Evolutionary conservation across 2,329 filamentous ascomycete species (phyloP).

Genomic region (Xylariaceae sp.): DNA sequence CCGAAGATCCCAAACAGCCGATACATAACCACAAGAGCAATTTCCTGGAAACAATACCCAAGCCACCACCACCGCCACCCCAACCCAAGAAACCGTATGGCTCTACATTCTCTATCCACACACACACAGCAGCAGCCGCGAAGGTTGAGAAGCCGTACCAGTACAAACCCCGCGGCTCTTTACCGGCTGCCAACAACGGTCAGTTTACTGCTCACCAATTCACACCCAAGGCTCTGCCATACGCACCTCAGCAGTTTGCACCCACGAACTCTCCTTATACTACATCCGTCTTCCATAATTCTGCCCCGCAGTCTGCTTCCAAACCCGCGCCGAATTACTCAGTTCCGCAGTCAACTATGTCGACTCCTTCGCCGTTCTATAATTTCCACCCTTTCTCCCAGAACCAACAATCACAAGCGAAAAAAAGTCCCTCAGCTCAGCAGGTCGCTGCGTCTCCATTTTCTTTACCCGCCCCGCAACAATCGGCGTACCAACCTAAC

Average conservation of each 20-base stretch:
- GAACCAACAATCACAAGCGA: conserved; percentile 6
- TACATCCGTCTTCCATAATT: conserved; percentile 9
- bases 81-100: conserved; percentile 27
- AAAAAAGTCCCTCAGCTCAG: conserved; percentile 5
- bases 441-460: no score
- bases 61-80: conserved; percentile 28
- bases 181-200: conserved; percentile 20
- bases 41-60: conserved; percentile 66
- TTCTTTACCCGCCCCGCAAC: no score
- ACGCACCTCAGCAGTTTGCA: conserved; percentile 23
- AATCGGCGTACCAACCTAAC: conserved; percentile 1
- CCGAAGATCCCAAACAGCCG: conserved; percentile 63
- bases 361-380: conserved; percentile 13
- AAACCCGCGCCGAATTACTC: conserved; percentile 4
- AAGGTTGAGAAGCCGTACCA: conserved; percentile 34
- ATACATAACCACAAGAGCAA: conserved; percentile 65
- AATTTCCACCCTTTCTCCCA: conserved; percentile 12
- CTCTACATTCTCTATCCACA: conserved; percentile 24
- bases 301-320: conserved; percentile 3
- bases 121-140: conserved; percentile 9
- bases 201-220: conserved; percentile 37
- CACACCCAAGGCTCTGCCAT: conserved; percentile 25
- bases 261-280: conserved; percentile 10
- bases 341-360: conserved; percentile 1
- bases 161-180: conserved; percentile 31